Percentiles rank a stretch among this genome's conserved stretches.
These are phyloP conservation scores for Venturia carpophila DNA, from an alignment of 2,329 filamentous ascomycete genomes.

Conservation along the genomic window DNA sequence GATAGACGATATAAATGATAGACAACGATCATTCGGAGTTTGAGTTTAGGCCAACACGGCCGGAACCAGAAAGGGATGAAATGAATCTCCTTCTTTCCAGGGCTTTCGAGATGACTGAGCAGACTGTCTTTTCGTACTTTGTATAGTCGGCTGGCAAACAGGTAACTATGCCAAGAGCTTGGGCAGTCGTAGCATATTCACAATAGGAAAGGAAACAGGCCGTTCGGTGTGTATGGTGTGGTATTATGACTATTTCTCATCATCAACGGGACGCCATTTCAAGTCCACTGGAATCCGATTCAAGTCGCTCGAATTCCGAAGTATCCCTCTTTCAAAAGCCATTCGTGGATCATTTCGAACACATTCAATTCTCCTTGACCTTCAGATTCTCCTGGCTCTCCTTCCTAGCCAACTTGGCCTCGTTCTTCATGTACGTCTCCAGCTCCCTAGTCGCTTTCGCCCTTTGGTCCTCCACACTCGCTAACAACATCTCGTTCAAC, in stretches of 20 bases:
- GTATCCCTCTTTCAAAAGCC: neutral
- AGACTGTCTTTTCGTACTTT: neutral
- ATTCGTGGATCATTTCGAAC: neutral
- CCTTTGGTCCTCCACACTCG: neutral
- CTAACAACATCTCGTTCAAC: neutral
- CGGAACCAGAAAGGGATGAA: neutral
- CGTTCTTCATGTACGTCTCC: neutral
- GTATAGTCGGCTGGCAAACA: neutral
- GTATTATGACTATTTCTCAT: conserved; percentile 1
- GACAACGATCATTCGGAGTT: neutral
- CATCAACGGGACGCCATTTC: neutral
- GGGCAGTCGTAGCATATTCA: neutral
- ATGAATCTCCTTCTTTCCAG: neutral
- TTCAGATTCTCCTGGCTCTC: neutral
- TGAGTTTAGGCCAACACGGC: neutral
- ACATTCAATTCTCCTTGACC: neutral
- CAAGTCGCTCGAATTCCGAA: neutral
- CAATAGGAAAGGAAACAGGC: neutral
- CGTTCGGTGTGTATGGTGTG: neutral
- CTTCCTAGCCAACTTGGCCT: neutral
- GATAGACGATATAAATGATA: neutral
- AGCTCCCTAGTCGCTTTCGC: neutral
- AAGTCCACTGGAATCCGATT: neutral
- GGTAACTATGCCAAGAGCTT: neutral
- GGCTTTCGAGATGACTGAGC: neutral